Conservation (phyloP, 768 basidiomycete genomes). For the Lactarius sanguifluus region DNA sequence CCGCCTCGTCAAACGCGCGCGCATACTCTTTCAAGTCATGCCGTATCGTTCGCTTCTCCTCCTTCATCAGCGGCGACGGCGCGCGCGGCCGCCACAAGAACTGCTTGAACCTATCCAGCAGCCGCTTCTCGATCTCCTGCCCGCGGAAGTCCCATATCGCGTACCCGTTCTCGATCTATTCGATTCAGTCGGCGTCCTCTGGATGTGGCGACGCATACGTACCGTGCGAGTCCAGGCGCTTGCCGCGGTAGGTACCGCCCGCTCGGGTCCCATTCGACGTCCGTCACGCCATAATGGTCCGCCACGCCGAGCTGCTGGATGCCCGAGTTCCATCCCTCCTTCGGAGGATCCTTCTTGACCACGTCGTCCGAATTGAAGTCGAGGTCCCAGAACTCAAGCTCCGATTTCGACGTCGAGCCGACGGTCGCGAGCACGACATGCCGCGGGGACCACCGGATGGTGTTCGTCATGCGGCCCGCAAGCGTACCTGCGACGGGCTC, state of each 20-base stretch:
- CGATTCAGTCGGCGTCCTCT: too few species aligned
- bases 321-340: constrained; percentile 80
- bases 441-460: constrained; percentile 94
- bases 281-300: constrained; percentile 97
- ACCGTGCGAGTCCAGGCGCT: constrained; percentile 96
- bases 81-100: constrained; percentile 98
- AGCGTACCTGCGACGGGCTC: constrained; percentile 56
- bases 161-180: constrained; percentile 83
- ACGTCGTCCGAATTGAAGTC: constrained; percentile 75
- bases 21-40: constrained; percentile 91
- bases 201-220: constrained; percentile 31
- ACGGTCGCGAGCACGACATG: constrained; percentile 96
- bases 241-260: constrained; percentile 93
- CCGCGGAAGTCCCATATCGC: constrained; percentile 98
- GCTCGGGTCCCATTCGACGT: constrained; percentile 97
- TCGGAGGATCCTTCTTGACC: constrained; percentile 46
- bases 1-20: constrained; percentile 92
- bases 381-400: constrained; percentile 98
- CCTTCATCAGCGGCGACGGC: constrained; percentile 78
- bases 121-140: constrained; percentile 84
- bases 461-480: constrained; percentile 83
- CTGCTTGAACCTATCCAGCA: constrained; percentile 96
- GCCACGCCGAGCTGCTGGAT: constrained; percentile 83
- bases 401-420: constrained; percentile 92
- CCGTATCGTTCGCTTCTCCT: constrained; percentile 82